Evolutionary conservation across 345 rosid genomes (phyloP).

Genomic region (Erodium maritimum): DNA sequence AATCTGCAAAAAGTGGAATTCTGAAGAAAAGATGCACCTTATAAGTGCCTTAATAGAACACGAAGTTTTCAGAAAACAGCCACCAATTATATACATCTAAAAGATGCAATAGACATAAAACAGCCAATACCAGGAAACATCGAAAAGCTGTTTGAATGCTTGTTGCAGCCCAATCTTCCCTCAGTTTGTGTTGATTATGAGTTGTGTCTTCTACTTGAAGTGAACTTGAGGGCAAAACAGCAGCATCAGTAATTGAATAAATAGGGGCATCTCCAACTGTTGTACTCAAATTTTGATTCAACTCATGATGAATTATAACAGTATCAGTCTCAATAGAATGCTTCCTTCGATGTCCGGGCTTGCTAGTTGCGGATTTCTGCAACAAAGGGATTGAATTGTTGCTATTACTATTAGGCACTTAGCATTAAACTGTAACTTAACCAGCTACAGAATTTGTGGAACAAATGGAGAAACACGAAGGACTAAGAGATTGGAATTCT

Average conservation of each 20-base stretch:
- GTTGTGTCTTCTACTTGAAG: slow-evolving; percentile 32
- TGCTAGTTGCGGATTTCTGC: slow-evolving; percentile 42
- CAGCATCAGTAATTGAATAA: slow-evolving; percentile 25
- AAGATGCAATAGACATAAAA: slow-evolving; percentile 1
- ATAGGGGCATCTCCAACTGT: slow-evolving; percentile 24
- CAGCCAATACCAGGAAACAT: slow-evolving; percentile 67
- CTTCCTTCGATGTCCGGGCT: slow-evolving; percentile 50
- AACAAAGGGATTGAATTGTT: slow-evolving; percentile 7
- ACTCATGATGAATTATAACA: slow-evolving; percentile 40
- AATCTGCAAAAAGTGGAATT: not conserved
- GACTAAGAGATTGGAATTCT: too few relatives aligned
- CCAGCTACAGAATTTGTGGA: not conserved
- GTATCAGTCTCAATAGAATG: slow-evolving; percentile 45
- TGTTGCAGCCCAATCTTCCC: slow-evolving; percentile 67
- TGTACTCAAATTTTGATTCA: slow-evolving; percentile 21
- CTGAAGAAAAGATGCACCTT: not conserved
- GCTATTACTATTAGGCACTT: not conserved
- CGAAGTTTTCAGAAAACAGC: too few relatives aligned
- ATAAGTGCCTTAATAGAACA: not conserved
- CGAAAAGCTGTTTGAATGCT: slow-evolving; percentile 90
- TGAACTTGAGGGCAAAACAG: slow-evolving; percentile 44
- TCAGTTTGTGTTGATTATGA: slow-evolving; percentile 26
- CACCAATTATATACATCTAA: not conserved
- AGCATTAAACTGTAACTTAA: not conserved
- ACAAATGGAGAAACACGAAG: too few relatives aligned